Evolutionary conservation across 441 rosid genomes (phyloP), one percentile per base, ranked within the genome.

Genomic region (Eutrema salsugineum): DNA sequence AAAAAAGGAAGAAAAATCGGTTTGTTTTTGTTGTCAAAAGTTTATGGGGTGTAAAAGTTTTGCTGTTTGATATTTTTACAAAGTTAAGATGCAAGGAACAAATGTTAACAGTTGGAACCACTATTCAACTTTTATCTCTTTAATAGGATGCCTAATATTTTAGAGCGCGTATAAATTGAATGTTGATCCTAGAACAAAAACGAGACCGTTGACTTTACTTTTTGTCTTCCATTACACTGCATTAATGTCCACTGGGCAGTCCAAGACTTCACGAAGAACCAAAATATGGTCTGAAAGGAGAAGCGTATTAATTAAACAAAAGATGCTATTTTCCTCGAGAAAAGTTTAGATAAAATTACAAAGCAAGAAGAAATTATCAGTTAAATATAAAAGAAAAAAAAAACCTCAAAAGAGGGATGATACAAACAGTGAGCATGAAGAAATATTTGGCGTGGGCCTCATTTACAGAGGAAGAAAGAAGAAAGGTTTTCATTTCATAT

Each of bases 401-500:
- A 9, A 63, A 38, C 16, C 53, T 55, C 60, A 46, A 62, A 47
- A 47, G 50, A 63, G 51, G 60, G 33, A 38, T 63, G 40, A 16
- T 28, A 76, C 51, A 46, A 55, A 62, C 17, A 46, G 30, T 20
- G 66, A 55, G 60, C 47, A 47, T 55, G 66, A 63, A 55, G 70
- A 48, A 38, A 39, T 56, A 74, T 17, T 46, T 53, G 78, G 70
- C 70, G 22, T 48, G 17, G 9, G 75, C 76, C 72, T 63, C 76
- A 70, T 64, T 19, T 70, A 76, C 76, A 70, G 71, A 76, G 68
- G 49, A 70, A 76, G 47, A 63, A 69, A 28, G 35, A 61, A 55
- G 66, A 62, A 11, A 32, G n/a, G 11, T 17, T 46, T 30, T 48
- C 32, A 63, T 49, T 50, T 79, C 78, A 79, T 36, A 68, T 20